Conservation (phyloP, 352 stramenopile genomes). For the Globisporangium barbulae region DNA sequence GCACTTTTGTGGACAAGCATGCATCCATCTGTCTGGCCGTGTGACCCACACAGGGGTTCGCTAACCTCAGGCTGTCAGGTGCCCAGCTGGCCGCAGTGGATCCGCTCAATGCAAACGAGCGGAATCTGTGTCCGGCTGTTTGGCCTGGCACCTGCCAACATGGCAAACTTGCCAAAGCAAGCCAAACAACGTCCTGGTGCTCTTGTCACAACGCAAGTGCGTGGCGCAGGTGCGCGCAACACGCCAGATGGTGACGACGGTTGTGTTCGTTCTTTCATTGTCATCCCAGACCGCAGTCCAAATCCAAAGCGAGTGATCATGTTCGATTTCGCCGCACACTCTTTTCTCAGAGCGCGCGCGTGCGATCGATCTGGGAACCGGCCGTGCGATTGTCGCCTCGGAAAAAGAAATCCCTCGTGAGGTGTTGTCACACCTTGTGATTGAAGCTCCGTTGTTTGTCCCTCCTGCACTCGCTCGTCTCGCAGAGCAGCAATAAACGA, state of each 20-base stretch:
- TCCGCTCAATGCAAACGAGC: neutral
- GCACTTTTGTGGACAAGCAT: neutral
- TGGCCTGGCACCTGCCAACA: neutral
- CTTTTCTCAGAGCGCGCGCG: neutral
- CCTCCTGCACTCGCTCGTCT: neutral
- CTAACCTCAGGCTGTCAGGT: neutral
- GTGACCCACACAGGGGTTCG: neutral
- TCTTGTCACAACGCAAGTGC: neutral
- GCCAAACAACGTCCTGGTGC: no score
- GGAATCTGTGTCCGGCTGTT: neutral
- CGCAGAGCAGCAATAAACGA: neutral
- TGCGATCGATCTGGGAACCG: neutral
- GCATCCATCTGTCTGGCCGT: neutral
- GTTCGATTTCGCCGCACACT: neutral
- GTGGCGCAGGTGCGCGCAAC: no score
- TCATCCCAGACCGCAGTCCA: no score
- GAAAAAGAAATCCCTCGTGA: neutral
- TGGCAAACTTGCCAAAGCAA: neutral
- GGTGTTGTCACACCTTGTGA: neutral
- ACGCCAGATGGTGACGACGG: no score
- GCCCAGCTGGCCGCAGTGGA: neutral
- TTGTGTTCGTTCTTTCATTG: neutral
- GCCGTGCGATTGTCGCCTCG: neutral
- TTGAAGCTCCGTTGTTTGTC: neutral
- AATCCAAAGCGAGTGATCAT: neutral